Evolutionary conservation across 306 rosid genomes (phyloP), one percentile per base, ranked within the genome.

Genomic region (Cotoneaster glaucophyllus): DNA sequence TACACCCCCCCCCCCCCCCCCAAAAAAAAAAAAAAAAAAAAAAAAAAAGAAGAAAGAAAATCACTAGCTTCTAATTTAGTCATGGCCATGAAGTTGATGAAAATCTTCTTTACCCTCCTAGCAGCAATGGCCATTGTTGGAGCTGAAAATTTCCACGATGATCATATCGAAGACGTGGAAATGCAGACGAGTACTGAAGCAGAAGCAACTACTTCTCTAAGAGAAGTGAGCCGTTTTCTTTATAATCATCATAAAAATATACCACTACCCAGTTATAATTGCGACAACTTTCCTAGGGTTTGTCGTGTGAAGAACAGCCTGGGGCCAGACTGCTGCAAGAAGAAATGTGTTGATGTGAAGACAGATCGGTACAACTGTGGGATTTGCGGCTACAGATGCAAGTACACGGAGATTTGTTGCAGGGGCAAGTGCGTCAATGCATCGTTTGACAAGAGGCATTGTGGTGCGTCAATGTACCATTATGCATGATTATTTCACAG

Each of bases 391-490:
- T 21, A 67, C 64, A 82, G 77, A 63, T 85, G 91, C 31, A 85
- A 67, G 61, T 84, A 85, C 74, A 22, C 81, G 4, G 74, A 70
- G 68, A 81, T 77, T 41, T 86, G 90, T 17, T 86, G 91, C 80
- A 85, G 71, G 56, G 91, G 86, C 2, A 48, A 64, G 11, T 87
- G 88, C 69, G 87, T 84, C 53, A 85, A 84, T 75, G 54, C 82
- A 1, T 76, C 74, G 6, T 87, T 62, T 64, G 85, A 87, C 69
- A 77, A 22, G 25, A 82, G 64, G 22, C 70, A 85, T 24, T 84
- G 86, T 64, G 94, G 88, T 32, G 87, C 80, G 8, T 89, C n/a
- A n/a, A n/a, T 64, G 68, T 64, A 24, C 43, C 34, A 31, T 64
- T 64, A 64, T 18, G 43, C 68, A 31, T 64, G 43, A 31, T 64